A percentile compares a stretch with the other conserved stretches of the same genome.
Evolutionary conservation across 345 rosid species (phyloP).

Genomic region (Punica granatum): DNA sequence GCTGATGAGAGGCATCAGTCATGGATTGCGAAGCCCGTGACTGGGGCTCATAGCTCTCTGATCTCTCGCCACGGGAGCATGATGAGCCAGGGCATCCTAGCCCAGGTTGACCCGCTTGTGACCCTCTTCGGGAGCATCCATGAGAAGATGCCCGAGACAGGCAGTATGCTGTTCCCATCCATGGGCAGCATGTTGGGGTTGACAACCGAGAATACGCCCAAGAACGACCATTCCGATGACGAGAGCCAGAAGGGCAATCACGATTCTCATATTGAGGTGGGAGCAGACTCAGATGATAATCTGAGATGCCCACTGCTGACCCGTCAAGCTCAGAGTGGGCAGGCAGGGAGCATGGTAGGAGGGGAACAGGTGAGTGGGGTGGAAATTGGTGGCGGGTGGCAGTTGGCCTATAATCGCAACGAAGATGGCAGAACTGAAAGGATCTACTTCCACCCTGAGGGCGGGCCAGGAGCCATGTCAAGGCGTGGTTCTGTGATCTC

Average conservation of each 20-base stretch:
- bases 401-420: constrained; percentile 26
- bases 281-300: constrained; percentile 18
- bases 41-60: constrained; percentile 19
- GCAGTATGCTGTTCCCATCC: constrained; percentile 25
- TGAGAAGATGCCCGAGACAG: constrained; percentile 25
- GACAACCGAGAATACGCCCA: constrained; percentile 7
- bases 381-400: constrained; percentile 45
- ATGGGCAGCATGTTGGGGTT: constrained; percentile 27
- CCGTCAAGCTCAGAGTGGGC: constrained; percentile 2
- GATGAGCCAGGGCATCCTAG: constrained; percentile 14
- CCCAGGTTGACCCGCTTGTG: constrained; percentile 35
- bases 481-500: constrained; percentile 23
- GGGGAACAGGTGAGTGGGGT: constrained; percentile 17
- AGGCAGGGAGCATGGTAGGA: background rate
- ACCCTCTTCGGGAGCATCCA: constrained; percentile 37
- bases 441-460: constrained; percentile 31
- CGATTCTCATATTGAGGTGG: constrained; percentile 10
- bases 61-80: constrained; percentile 33
- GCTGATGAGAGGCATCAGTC: constrained; percentile 22
- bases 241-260: constrained; percentile 20
- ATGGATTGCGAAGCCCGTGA: constrained; percentile 27
- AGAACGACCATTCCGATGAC: constrained; percentile 19
- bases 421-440: constrained; percentile 27
- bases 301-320: constrained; percentile 27
- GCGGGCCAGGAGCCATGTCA: constrained; percentile 7